phyloP scores from a whole-genome alignment of 306 rosid genomes.

The Vachellia collinsii region DNA sequence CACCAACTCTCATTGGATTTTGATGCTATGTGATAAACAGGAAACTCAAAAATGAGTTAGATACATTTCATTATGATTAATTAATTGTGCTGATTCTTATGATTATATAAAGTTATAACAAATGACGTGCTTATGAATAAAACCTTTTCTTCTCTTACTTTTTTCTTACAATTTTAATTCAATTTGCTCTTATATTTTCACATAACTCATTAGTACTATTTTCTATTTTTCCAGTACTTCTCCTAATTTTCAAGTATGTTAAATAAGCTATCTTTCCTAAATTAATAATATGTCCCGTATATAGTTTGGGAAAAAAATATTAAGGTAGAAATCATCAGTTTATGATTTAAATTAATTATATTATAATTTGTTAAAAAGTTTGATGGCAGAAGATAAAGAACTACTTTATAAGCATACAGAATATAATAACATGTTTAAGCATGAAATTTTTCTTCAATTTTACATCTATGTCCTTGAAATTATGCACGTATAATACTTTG shows the following conservation, averaged over 20 bases:
- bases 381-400: background rate
- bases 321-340: background rate
- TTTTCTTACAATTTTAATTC: background rate
- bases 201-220: background rate
- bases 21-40: too few species aligned
- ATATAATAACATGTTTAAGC: background rate
- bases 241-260: background rate
- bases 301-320: background rate
- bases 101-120: background rate
- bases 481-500: background rate
- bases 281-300: background rate
- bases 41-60: too few species aligned
- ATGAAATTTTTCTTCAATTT: background rate
- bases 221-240: background rate
- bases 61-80: background rate
- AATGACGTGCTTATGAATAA: background rate
- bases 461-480: background rate
- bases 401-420: background rate
- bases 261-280: background rate
- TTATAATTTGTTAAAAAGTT: too few species aligned
- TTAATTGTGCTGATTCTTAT: background rate
- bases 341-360: too few species aligned
- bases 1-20: too few species aligned
- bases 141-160: too few species aligned
- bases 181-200: background rate